Evolutionary conservation across 1,284 basidiomycete species (phyloP).

Genomic region (Apiotrichum akiyoshidainum): DNA sequence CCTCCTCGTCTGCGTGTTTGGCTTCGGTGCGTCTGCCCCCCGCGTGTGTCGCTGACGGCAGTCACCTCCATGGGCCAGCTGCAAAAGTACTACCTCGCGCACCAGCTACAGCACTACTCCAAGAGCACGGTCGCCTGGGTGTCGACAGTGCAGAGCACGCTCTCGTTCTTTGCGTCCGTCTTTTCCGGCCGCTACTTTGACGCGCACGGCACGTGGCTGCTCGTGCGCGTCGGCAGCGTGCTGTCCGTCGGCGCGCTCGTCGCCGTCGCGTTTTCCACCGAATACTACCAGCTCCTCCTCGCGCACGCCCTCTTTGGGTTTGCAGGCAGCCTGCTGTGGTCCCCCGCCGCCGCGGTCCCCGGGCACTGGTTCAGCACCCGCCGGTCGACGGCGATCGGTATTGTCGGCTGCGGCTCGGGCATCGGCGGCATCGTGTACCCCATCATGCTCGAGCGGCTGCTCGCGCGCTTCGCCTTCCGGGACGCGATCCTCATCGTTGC

Average conservation of each 20-base stretch:
- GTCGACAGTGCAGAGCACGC: conserved; percentile 24
- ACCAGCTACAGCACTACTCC: conserved; percentile 17
- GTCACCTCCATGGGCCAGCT: conserved; percentile 28
- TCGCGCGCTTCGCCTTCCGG: conserved; percentile 8
- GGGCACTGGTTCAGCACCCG: conserved; percentile 45
- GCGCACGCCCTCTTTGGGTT: conserved; percentile 43
- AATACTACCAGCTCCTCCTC: conserved; percentile 46
- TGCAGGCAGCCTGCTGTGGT: conserved; percentile 37
- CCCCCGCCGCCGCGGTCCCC: conserved; percentile 40
- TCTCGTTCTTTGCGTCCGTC: conserved; percentile 30
- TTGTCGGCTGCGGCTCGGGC: conserved; percentile 42
- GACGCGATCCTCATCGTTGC: conserved; percentile 27
- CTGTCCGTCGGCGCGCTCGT: conserved; percentile 21
- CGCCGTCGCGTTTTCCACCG: conserved; percentile 27
- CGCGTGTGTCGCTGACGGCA: not conserved
- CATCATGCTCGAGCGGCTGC: conserved; percentile 33
- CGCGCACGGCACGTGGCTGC: conserved; percentile 21
- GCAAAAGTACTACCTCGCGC: conserved; percentile 16
- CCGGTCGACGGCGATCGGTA: conserved; percentile 39
- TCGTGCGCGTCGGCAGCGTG: conserved; percentile 22
- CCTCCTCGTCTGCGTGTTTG: conserved; percentile 23
- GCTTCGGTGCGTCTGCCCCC: conserved; percentile 13
- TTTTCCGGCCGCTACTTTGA: conserved; percentile 28
- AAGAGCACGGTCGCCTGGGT: conserved; percentile 21
- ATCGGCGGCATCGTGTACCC: conserved; percentile 44